Base-by-base conservation (phyloP, 441 rosid genomes). In the Jatropha podagrica region DNA sequence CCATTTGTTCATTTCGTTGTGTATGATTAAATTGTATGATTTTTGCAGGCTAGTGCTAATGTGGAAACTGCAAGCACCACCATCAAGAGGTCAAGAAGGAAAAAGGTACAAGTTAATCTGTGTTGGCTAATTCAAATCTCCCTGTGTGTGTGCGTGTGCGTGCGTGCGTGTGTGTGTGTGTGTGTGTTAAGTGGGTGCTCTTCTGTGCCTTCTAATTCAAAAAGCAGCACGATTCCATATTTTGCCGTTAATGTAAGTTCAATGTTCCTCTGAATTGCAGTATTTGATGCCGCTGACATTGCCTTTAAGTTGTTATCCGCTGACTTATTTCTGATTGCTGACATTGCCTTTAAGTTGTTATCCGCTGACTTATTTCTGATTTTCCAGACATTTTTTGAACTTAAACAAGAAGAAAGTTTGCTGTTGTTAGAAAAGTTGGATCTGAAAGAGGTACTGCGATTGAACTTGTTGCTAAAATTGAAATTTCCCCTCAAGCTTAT, bases 351-450 rank as follows among this genome's bases (percentile, higher is more conserved):
- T 27, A 12, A 11, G 38, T 37, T 56, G 58, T 41, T 60, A 77
- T 52, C 17, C 18, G 9, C 4, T 2, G 40, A 54, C 4, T 61
- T 70, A 15, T 15, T 64, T 69, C 70, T 44, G 38, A 63, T 68
- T 32, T 73, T 72, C 38, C 89, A 95, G 98, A 89, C 97, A 6
- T 89, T 86, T 83, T 90, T 88, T 67, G 95, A 89, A 80, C 97
- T 94, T 17, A 88, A 86, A 73, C 86, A 81, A 51, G 97, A 89
- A 82, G 97, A 89, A 80, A 80, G 32, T 63, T 66, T 76, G 75
- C 85, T 89, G 63, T 65, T 90, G 82, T 85, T 89, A 79, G 97
- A 94, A 81, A 87, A 85, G 77, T 37, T 73, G 11, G 52, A 77
- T 69, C 87, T 94, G 77, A 78, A 82, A 56, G 87, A 83, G 94